Base-by-base conservation (phyloP, 2,329 filamentous ascomycete genomes). In the Myriosclerotinia curreyana region DNA sequence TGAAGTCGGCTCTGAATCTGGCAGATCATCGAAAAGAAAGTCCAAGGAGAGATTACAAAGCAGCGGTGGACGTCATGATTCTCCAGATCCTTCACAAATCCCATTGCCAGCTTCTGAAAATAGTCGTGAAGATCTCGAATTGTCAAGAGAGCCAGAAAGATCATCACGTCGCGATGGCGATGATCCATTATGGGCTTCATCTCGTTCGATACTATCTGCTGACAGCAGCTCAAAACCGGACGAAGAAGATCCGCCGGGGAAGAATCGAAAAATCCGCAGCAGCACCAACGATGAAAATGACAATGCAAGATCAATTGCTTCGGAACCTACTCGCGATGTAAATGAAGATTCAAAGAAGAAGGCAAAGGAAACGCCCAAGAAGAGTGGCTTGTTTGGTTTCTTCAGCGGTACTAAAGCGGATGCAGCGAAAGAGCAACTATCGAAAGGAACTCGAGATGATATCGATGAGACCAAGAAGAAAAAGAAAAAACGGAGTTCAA, bases 151-250 rank as follows among this genome's bases (percentile, higher is more conserved):
- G 70, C 75, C 65, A 71, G 73, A 59, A 68, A 76, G 61, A 62
- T 77, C 74, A 62, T 76, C 69, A 66, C 55, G 42, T 20, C 55
- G 55, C 9, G 75, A 70, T 74, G 76, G 65, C 74, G 76, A 56
- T 75, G 79, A 81, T 64, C 77, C 77, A n/a, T 65, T 71, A 53
- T 69, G 69, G 50, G 70, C 63, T 36, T 80, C 82, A 49, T 77
- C 79, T 25, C 78, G 76, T 66, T 84, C 82, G 40, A 77, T 82
- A 15, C 77, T 81, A 6, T 83, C 82, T 7, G 55, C 82, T 6
- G 55, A 7, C 36, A 49, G 55, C 44, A 49, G 55, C 48, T 72
- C 72, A 54, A 72, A 73, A 61, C 71, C 75, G 62, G 73, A 75
- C 31, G 73, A 76, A 34, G 66, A 71, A 49, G 71, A 71, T 22